Evolutionary conservation across 306 rosid species (phyloP).

Genomic region (Vigna unguiculata): DNA sequence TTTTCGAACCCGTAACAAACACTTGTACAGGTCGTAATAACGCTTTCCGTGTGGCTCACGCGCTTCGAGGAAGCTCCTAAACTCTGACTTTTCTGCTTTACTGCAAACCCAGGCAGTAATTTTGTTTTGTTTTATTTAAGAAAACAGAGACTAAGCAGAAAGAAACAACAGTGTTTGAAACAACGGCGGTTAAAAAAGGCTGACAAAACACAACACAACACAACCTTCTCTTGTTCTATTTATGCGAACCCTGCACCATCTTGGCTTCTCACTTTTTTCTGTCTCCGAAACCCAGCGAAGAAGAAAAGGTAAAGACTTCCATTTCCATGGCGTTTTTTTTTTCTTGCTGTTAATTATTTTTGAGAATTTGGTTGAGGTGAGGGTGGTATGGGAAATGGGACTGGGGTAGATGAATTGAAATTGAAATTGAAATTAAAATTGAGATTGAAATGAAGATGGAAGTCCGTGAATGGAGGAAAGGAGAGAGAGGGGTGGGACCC

Average conservation of each 20-base stretch:
- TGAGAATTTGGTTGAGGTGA: neutral
- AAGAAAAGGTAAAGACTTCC: constrained; percentile 28
- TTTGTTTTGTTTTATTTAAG: constrained; percentile 28
- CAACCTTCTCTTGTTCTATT: constrained; percentile 39
- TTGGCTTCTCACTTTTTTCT: constrained; percentile 28
- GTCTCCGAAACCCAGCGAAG: constrained; percentile 13
- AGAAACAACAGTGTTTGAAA: constrained; percentile 38
- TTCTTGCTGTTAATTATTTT: neutral
- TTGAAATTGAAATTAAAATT: no score
- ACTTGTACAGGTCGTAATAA: neutral
- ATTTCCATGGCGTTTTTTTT: neutral
- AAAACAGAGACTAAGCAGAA: neutral
- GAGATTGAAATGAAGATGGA: constrained; percentile 33
- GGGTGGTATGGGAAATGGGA: neutral
- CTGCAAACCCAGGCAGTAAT: constrained; percentile 28
- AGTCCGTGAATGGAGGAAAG: constrained; percentile 59
- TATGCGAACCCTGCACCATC: constrained; percentile 16
- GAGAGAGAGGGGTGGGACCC: constrained; percentile 58
- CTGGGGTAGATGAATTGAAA: neutral
- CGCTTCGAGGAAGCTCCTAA: constrained; percentile 40
- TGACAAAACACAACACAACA: constrained; percentile 34
- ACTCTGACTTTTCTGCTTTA: constrained; percentile 44
- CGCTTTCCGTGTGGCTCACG: constrained; percentile 40
- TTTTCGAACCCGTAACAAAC: constrained; percentile 16
- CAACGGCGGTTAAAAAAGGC: constrained; percentile 49